Evolutionary conservation across 441 rosid genomes (phyloP).

Genomic region (Populus hybrid): DNA sequence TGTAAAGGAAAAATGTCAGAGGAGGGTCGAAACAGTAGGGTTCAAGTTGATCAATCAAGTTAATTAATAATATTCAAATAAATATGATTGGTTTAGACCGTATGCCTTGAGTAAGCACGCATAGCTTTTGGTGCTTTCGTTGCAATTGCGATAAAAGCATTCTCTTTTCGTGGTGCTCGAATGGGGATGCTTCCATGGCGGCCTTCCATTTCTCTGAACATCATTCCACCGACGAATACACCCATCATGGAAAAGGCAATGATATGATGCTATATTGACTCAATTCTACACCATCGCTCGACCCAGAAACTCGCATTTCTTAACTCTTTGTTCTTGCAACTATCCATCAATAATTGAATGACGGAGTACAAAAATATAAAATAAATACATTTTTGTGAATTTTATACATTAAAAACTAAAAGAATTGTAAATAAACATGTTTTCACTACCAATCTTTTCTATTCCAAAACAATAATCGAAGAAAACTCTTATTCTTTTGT

Average conservation of each 20-base stretch:
- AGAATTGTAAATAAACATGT: no score
- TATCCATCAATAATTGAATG: no score
- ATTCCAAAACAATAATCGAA: no score
- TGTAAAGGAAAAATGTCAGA: not conserved
- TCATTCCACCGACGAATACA: constrained; percentile 9
- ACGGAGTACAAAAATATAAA: no score
- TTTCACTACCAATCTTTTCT: no score
- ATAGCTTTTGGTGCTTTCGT: not conserved
- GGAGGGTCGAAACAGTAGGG: not conserved
- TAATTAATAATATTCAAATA: not conserved
- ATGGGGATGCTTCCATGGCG: not conserved
- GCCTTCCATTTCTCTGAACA: not conserved
- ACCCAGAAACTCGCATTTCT: no score
- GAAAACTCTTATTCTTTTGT: no score
- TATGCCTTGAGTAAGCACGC: not conserved
- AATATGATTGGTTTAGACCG: not conserved
- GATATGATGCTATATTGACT: constrained; percentile 8
- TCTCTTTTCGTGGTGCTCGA: not conserved
- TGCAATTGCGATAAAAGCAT: not conserved
- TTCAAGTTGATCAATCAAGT: no score
- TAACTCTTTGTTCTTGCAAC: no score
- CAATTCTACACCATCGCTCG: not conserved
- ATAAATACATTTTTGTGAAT: no score
- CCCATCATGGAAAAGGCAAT: not conserved
- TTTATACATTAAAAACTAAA: no score